A percentile compares a stretch with the other conserved stretches of the same genome.
Evolutionary conservation across 352 stramenopile genomes (phyloP).

Genomic region (Plasmopara viticola): DNA sequence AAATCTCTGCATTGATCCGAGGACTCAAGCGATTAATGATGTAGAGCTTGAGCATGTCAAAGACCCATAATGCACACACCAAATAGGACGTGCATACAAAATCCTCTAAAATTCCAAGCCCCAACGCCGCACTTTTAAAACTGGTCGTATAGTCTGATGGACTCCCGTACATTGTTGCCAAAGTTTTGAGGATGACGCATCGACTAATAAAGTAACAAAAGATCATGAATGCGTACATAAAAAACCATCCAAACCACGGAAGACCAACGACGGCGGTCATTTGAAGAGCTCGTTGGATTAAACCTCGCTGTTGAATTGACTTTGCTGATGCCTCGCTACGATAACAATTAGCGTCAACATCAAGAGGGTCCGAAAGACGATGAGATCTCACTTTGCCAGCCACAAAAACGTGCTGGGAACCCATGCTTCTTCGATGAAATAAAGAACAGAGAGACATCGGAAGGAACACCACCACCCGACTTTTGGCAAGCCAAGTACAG

Average conservation of each 20-base stretch:
- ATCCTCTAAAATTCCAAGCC: constrained; percentile 39
- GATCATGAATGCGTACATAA: constrained; percentile 5
- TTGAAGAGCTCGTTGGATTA: too few species aligned
- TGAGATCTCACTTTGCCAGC: too few species aligned
- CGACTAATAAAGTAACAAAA: constrained; percentile 6
- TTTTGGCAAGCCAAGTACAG: too few species aligned
- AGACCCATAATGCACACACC: constrained; percentile 2
- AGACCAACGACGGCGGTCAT: background rate
- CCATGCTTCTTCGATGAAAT: too few species aligned
- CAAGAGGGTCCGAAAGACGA: background rate
- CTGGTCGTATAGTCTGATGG: background rate
- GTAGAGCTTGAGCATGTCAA: constrained; percentile 7
- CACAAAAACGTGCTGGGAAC: too few species aligned
- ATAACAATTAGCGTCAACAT: too few species aligned
- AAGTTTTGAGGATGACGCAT: constrained; percentile 1
- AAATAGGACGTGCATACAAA: constrained; percentile 25
- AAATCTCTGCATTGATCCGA: background rate
- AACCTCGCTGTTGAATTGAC: too few species aligned
- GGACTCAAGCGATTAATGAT: background rate
- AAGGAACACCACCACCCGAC: too few species aligned
- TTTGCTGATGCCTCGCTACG: too few species aligned
- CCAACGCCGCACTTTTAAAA: constrained; percentile 1
- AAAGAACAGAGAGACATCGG: too few species aligned
- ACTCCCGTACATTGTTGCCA: constrained; percentile 4
- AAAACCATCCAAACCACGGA: constrained; percentile 6